phyloP scores from a whole-genome alignment of 2,329 filamentous ascomycete species.

The Hirsutella minnesotensis region DNA sequence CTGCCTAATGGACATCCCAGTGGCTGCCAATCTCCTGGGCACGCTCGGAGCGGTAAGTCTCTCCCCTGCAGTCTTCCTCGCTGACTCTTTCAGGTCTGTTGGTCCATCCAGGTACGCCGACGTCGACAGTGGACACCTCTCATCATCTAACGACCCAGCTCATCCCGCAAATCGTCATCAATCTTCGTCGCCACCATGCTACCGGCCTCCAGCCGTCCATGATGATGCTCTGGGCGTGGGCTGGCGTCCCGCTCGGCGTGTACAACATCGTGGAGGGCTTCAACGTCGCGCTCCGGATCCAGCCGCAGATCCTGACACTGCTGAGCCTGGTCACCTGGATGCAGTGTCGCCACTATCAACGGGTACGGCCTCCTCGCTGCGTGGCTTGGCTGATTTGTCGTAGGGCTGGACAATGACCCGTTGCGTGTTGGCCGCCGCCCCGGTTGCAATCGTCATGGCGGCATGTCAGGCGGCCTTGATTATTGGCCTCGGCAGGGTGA shows the following conservation, averaged over 20 bases:
- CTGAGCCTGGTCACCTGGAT: slow-evolving; percentile 31
- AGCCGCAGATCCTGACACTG: slow-evolving; percentile 29
- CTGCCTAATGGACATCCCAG: slow-evolving; percentile 36
- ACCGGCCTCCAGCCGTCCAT: slow-evolving; percentile 54
- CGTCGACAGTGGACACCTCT: background rate
- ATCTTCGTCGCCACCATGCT: slow-evolving; percentile 54
- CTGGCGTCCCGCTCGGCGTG: slow-evolving; percentile 52
- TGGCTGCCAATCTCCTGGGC: slow-evolving; percentile 46
- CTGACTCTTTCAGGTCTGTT: slow-evolving; percentile 33
- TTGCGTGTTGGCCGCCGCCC: slow-evolving; percentile 34
- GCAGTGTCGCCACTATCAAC: slow-evolving; percentile 30
- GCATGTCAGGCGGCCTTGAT: slow-evolving; percentile 47
- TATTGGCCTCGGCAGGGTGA: slow-evolving; percentile 38
- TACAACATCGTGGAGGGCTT: slow-evolving; percentile 31
- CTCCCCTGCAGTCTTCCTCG: background rate
- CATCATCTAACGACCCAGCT: slow-evolving; percentile 31
- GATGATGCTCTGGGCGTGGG: slow-evolving; percentile 62
- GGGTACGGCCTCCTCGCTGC: slow-evolving; percentile 11
- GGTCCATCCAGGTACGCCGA: slow-evolving; percentile 46
- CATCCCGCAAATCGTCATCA: slow-evolving; percentile 58
- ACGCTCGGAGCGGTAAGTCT: slow-evolving; percentile 42
- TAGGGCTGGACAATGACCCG: slow-evolving; percentile 40
- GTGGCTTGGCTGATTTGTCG: slow-evolving; percentile 3
- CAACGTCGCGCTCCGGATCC: slow-evolving; percentile 28
- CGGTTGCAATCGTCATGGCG: slow-evolving; percentile 44